Percentiles rank a stretch among this genome's conserved stretches.
phyloP scores from a whole-genome alignment of 352 stramenopile genomes.

The Achlya hypogyna region DNA sequence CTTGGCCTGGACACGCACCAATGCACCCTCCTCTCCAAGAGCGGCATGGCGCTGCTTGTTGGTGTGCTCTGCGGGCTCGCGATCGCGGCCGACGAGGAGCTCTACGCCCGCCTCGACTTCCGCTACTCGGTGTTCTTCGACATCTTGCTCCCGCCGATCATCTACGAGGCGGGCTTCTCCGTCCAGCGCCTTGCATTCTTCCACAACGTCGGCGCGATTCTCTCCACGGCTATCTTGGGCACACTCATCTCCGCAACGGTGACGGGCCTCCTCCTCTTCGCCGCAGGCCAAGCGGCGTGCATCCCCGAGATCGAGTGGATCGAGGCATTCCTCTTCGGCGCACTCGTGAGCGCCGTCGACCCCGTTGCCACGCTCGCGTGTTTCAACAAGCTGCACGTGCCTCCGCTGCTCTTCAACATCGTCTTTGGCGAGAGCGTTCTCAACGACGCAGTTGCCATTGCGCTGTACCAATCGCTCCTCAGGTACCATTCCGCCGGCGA shows the following conservation, averaged over 20 bases:
- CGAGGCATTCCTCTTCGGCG: slow-evolving; percentile 46
- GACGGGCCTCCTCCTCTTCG: neutral
- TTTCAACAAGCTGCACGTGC: slow-evolving; percentile 30
- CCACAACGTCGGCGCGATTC: slow-evolving; percentile 7
- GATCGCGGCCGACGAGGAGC: neutral
- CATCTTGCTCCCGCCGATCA: slow-evolving; percentile 12
- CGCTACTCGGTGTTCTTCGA: slow-evolving; percentile 10
- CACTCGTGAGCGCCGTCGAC: slow-evolving; percentile 53
- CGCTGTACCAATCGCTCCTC: slow-evolving; percentile 44
- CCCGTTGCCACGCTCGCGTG: slow-evolving; percentile 48
- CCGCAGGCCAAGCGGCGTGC: slow-evolving; percentile 1
- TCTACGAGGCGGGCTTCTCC: slow-evolving; percentile 14
- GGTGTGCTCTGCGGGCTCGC: neutral
- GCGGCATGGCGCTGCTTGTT: slow-evolving; percentile 7
- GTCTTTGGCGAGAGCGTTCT: slow-evolving; percentile 64
- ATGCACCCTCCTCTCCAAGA: slow-evolving; percentile 17
- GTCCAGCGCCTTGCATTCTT: slow-evolving; percentile 10
- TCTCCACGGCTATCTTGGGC: slow-evolving; percentile 1
- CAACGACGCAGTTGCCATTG: slow-evolving; percentile 56
- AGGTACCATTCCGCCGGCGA: slow-evolving; percentile 23
- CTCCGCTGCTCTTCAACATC: slow-evolving; percentile 51
- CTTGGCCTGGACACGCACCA: neutral
- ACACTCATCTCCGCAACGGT: slow-evolving; percentile 7
- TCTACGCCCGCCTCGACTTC: neutral
- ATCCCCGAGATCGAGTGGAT: slow-evolving; percentile 31